Evolutionary conservation across 306 rosid genomes (phyloP), one percentile per base, ranked within the genome.

Genomic region (Sesbania bispinosa): DNA sequence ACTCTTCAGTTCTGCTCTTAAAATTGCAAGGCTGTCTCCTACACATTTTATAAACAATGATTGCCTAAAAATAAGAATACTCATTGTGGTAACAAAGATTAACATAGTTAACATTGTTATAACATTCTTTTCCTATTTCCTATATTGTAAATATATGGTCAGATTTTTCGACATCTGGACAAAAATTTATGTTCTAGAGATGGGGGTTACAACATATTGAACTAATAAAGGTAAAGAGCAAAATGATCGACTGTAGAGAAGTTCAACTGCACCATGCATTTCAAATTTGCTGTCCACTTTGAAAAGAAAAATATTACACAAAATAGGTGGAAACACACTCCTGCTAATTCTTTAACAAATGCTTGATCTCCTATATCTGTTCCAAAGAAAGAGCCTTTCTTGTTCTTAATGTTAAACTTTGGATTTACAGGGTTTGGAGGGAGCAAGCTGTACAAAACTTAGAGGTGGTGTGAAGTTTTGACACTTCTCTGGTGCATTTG

Each of bases 11-110:
- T 95, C 99, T 1, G 92, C 85, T 83, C 87, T 88, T 82, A 95
- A 83, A 76, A 95, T 89, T 58, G 99, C 96, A 77, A 95, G 88
- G 84, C 88, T 85, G 78, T 95, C 97, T 62, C 99, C 99, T n/a
- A n/a, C n/a, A n/a, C n/a, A n/a, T n/a, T n/a, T n/a, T n/a, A n/a
- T n/a, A n/a, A n/a, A n/a, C n/a, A n/a, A n/a, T n/a, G n/a, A n/a
- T n/a, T n/a, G n/a, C n/a, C n/a, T 30, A 52, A 30, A 38, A 45
- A 75, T 15, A 67, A 13, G 61, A 76, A 30, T 7, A 47, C 29
- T 73, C 41, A 30, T 23, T 18, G 13, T 46, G 9, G 39, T 48
- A 63, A 72, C 48, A 76, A 68, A 47, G 14, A 77, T 42, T 33
- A 41, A 5, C 38, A 52, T 26, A 41, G 32, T 46, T 32, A 57